These are phyloP conservation scores for Tricholoma sp. DNA, from an alignment of 768 basidiomycete species.

Conservation along the genomic window DNA sequence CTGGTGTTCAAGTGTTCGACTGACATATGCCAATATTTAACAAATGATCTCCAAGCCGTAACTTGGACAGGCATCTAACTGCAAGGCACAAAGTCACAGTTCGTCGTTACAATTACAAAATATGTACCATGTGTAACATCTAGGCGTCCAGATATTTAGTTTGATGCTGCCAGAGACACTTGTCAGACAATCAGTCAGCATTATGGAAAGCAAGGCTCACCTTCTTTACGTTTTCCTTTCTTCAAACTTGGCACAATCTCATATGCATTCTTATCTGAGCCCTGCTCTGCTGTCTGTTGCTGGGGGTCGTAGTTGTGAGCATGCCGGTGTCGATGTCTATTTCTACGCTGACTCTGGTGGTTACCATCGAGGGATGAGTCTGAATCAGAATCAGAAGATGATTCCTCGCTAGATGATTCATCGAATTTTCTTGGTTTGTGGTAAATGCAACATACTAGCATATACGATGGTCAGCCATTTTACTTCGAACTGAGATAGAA, in stretches of 20 bases:
- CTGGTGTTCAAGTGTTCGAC: background rate
- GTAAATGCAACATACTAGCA: constrained; percentile 92
- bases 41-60: background rate
- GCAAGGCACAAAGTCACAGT: background rate
- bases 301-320: constrained; percentile 2
- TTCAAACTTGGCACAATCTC: constrained; percentile 34
- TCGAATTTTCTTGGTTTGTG: constrained; percentile 77
- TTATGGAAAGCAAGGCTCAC: constrained; percentile 9
- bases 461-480: background rate
- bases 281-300: constrained; percentile 15
- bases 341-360: constrained; percentile 10
- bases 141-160: background rate
- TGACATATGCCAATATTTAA: background rate
- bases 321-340: constrained; percentile 8
- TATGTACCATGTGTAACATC: background rate
- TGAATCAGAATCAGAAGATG: constrained; percentile 45
- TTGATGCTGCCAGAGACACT: background rate
- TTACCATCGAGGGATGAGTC: constrained; percentile 28
- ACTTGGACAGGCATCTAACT: background rate
- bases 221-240: constrained; percentile 32
- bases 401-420: constrained; percentile 70
- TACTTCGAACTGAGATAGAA: background rate
- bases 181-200: background rate
- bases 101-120: background rate
- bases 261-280: constrained; percentile 43